phyloP scores from a whole-genome alignment of 2,329 filamentous ascomycete species.

The Paradendryphiella salina region DNA sequence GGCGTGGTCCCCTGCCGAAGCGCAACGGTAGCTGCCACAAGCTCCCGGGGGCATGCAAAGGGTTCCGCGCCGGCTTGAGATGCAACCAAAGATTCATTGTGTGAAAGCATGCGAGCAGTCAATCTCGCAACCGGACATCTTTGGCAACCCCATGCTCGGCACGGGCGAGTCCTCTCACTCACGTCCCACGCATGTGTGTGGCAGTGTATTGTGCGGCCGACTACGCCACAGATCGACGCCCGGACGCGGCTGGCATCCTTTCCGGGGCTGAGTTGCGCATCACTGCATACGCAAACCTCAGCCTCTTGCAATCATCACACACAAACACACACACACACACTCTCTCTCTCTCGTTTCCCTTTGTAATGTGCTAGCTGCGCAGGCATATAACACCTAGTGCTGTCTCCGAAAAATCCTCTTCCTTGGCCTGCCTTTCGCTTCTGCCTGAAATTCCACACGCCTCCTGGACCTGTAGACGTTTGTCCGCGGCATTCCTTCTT shows the following conservation, averaged over 20 bases:
- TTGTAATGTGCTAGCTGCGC: not conserved
- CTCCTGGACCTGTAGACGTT: constrained; percentile 1
- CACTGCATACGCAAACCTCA: constrained; percentile 18
- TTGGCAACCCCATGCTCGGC: not conserved
- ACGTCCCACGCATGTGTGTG: not conserved
- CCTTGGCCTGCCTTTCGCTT: not conserved
- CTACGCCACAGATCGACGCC: constrained; percentile 14
- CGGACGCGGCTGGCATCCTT: not conserved
- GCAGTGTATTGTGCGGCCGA: constrained; percentile 11
- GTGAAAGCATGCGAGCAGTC: not conserved
- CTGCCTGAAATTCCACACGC: not conserved
- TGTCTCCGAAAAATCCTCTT: not conserved
- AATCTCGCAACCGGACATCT: not conserved
- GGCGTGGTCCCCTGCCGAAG: not conserved
- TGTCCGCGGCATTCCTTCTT: not conserved
- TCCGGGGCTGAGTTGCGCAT: constrained; percentile 11
- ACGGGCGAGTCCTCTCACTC: no score
- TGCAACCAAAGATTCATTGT: not conserved
- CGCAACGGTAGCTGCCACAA: constrained; percentile 1
- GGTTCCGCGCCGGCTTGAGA: not conserved
- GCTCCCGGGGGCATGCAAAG: constrained; percentile 1
- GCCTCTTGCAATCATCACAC: constrained; percentile 11
- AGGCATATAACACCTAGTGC: not conserved
- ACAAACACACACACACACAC: no score
- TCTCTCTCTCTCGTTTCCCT: constrained; percentile 14